Conservation (phyloP, 2,329 filamentous ascomycete species). For the Paraphaeosphaeria minitans region DNA sequence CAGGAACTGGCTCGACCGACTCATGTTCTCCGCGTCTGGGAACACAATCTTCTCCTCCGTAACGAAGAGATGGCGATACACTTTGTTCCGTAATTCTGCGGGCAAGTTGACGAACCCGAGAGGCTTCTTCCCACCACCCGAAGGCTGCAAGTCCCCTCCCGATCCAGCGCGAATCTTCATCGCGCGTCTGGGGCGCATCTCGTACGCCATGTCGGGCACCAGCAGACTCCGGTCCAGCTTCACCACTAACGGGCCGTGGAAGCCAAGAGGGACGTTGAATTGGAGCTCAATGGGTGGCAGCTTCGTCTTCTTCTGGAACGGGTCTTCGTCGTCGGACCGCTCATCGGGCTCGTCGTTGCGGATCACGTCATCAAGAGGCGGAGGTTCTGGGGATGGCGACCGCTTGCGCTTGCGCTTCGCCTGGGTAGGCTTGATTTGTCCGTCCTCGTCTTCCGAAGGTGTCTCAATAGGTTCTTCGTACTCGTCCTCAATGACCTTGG, state of each 20-base stretch:
- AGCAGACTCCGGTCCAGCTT: slow-evolving; percentile 45
- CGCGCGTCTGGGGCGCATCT: slow-evolving; percentile 23
- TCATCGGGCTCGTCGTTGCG: slow-evolving; percentile 35
- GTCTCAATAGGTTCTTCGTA: slow-evolving; percentile 35
- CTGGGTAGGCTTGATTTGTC: slow-evolving; percentile 26
- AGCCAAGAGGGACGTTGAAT: slow-evolving; percentile 54
- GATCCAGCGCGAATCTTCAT: slow-evolving; percentile 9
- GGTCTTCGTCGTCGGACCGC: slow-evolving; percentile 35
- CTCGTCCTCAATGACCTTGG: slow-evolving; percentile 40
- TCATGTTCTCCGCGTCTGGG: slow-evolving; percentile 42
- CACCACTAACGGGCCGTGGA: slow-evolving; percentile 52
- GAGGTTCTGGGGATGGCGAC: slow-evolving; percentile 42
- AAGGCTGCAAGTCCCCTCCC: background rate
- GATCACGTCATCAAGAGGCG: slow-evolving; percentile 41
- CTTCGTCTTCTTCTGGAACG: slow-evolving; percentile 17
- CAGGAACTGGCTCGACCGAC: slow-evolving; percentile 52
- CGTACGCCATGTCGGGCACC: slow-evolving; percentile 19
- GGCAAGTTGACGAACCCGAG: slow-evolving; percentile 38
- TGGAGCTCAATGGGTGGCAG: slow-evolving; percentile 46
- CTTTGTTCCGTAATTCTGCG: slow-evolving; percentile 53
- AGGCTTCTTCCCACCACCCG: background rate
- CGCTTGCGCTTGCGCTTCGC: slow-evolving; percentile 44
- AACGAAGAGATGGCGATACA: slow-evolving; percentile 54
- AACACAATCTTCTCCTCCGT: slow-evolving; percentile 33
- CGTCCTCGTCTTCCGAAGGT: slow-evolving; percentile 40